Conservation (phyloP, 805 yeast genomes). For the Wickerhamomyces queroliae region DNA sequence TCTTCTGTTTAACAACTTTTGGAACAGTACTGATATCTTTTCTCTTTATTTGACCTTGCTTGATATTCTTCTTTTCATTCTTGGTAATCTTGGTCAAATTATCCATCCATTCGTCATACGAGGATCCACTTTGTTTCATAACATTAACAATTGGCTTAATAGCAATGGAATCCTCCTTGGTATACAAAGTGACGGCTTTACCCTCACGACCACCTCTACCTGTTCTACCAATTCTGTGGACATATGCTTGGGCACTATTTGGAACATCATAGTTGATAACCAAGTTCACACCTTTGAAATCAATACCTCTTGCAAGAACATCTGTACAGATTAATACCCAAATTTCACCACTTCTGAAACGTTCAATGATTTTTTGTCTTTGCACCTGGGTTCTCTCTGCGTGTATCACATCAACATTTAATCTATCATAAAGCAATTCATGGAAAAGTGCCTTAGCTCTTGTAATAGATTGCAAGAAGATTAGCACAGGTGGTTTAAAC, state of each 20-base stretch:
- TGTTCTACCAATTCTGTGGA: conserved; percentile 97
- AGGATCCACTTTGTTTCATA: conserved; percentile 87
- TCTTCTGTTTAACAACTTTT: conserved; percentile 54
- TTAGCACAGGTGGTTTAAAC: conserved; percentile 87
- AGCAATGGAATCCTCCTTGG: conserved; percentile 76
- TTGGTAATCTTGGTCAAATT: conserved; percentile 58
- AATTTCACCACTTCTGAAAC: conserved; percentile 82
- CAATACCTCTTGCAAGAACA: conserved; percentile 94
- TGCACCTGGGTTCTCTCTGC: conserved; percentile 89
- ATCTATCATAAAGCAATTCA: conserved; percentile 83
- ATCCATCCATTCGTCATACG: conserved; percentile 77
- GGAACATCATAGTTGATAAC: conserved; percentile 98
- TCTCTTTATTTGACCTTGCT: conserved; percentile 54
- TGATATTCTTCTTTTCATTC: conserved; percentile 55
- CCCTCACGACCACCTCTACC: conserved; percentile 93
- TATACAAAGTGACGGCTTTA: conserved; percentile 84
- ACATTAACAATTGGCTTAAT: conserved; percentile 86
- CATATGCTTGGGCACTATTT: conserved; percentile 86
- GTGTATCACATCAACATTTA: conserved; percentile 93
- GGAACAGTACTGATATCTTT: conserved; percentile 84
- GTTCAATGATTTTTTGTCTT: conserved; percentile 76
- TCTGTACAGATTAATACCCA: conserved; percentile 98
- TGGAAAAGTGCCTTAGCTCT: conserved; percentile 95
- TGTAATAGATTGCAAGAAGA: conserved; percentile 84
- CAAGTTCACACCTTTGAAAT: conserved; percentile 90